Evolutionary conservation across 1,139 yeast genomes (phyloP).

Genomic region (Lodderomyces elongisporus): DNA sequence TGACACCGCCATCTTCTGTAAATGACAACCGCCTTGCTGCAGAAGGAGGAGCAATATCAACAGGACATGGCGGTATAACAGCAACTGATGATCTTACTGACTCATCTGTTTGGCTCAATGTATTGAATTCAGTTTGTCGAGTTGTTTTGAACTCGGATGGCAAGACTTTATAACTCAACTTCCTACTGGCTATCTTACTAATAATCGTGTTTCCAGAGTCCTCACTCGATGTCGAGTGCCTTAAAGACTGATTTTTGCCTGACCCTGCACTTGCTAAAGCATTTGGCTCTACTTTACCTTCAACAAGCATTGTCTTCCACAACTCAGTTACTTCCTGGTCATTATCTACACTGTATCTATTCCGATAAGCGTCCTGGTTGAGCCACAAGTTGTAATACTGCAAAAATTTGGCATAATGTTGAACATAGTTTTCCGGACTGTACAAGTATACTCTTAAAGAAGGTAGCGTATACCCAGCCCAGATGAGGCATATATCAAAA

Average conservation of each 20-base stretch:
- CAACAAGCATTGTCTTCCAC: neutral
- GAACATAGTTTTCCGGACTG: constrained; percentile 8
- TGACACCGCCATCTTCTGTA: neutral
- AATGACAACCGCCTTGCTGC: neutral
- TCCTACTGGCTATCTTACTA: neutral
- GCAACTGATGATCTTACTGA: neutral
- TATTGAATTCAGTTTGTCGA: neutral
- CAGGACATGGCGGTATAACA: neutral
- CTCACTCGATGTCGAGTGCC: constrained; percentile 11
- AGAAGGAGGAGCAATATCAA: no score
- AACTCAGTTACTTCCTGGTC: neutral
- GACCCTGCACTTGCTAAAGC: no score
- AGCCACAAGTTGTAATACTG: constrained; percentile 11
- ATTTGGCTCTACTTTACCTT: neutral
- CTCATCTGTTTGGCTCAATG: neutral
- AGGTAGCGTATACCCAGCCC: constrained; percentile 8
- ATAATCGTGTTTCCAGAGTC: constrained; percentile 12
- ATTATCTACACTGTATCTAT: neutral
- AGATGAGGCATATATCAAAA: constrained; percentile 6
- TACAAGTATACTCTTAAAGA: constrained; percentile 7
- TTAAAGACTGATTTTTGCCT: constrained; percentile 1
- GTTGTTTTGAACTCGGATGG: constrained; percentile 10
- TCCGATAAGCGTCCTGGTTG: constrained; percentile 5
- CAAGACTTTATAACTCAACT: constrained; percentile 6
- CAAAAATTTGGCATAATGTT: constrained; percentile 8